Base-by-base conservation (phyloP, 2,329 filamentous ascomycete genomes). In the Ophiocordyceps unilateralis region DNA sequence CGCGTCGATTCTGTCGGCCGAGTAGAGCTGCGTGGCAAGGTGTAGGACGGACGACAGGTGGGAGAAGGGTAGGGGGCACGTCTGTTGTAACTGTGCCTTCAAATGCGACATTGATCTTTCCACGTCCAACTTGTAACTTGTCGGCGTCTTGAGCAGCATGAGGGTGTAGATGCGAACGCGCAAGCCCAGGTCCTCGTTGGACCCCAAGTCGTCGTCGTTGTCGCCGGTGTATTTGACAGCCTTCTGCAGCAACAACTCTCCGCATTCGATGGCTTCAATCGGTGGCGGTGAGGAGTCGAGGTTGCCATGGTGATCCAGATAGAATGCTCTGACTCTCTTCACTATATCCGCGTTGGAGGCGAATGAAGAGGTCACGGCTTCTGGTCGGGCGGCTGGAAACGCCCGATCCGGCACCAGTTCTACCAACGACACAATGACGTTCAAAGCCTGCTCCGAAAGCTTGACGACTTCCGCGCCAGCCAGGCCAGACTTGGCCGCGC, bases 261-360 rank as follows among this genome's bases (percentile, higher is more conserved):
- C 75, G 21, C 77, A 59, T 20, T 70, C 64, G 17, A 63, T 61
- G 6, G 72, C 59, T 10, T 65, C 59, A 49, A 83, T 80, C 4
- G 82, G 82, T 4, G 74, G 64, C 5, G 68, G 58, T 8, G 69
- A 67, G 30, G 71, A 68, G 45, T 85, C 81, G 19, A 83, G 61
- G 49, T 76, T 84, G 37, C 78, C 79, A 55, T 83, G 81, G 46
- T 82, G 78, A 46, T 74, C 67, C 28, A 78, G 66, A 56, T 87
- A 87, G 52, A 86, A 87, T 10, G 64, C 61, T 50, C 68, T 70
- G 42, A 85, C 76, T 45, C 62, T 72, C 47, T 72, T 71, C 39
- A 83, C 58, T 11, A 83, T 60, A 32, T 78, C 72, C n/a, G 58
- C 44, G 23, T 58, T 59, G n/a, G 57, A 43, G 4, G 49, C 36